Conservation (phyloP, 306 rosid species). For the Quercus alba region DNA sequence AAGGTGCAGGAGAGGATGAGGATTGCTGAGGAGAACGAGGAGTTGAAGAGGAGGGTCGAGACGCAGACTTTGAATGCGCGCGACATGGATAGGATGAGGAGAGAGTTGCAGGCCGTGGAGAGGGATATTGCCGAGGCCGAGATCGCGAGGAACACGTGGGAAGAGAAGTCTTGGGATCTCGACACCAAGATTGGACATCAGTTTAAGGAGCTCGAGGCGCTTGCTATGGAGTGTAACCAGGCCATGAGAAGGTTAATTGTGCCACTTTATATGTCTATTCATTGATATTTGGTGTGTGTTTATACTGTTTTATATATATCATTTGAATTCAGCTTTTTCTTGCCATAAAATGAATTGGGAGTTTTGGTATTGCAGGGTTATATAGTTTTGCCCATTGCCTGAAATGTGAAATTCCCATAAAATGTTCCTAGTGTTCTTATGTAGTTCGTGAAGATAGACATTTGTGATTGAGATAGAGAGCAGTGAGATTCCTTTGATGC, state of each 20-base stretch:
- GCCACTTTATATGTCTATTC: neutral
- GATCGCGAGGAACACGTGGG: slow-evolving; percentile 65
- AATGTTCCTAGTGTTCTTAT: neutral
- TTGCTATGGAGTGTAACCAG: slow-evolving; percentile 75
- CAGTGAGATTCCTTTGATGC: neutral
- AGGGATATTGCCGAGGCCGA: slow-evolving; percentile 71
- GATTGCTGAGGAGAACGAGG: slow-evolving; percentile 65
- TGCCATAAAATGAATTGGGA: neutral
- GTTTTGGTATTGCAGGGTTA: no score
- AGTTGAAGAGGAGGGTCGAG: slow-evolving; percentile 62
- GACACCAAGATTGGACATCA: slow-evolving; percentile 45
- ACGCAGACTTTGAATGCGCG: slow-evolving; percentile 61
- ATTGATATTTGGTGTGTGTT: neutral
- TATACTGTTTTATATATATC: neutral
- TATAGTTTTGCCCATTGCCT: neutral
- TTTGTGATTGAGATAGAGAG: neutral
- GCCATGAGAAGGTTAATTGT: slow-evolving; percentile 53
- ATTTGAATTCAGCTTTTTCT: neutral
- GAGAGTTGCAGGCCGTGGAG: slow-evolving; percentile 86
- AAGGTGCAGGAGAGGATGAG: slow-evolving; percentile 45
- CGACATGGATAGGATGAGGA: slow-evolving; percentile 92
- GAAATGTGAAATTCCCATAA: neutral
- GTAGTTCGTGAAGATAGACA: neutral
- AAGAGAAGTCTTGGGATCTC: slow-evolving; percentile 77
- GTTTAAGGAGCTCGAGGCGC: slow-evolving; percentile 65